A percentile compares a stretch with the other conserved stretches of the same genome.
Conservation (phyloP, 768 basidiomycete genomes). For the Termitomyces sp. region DNA sequence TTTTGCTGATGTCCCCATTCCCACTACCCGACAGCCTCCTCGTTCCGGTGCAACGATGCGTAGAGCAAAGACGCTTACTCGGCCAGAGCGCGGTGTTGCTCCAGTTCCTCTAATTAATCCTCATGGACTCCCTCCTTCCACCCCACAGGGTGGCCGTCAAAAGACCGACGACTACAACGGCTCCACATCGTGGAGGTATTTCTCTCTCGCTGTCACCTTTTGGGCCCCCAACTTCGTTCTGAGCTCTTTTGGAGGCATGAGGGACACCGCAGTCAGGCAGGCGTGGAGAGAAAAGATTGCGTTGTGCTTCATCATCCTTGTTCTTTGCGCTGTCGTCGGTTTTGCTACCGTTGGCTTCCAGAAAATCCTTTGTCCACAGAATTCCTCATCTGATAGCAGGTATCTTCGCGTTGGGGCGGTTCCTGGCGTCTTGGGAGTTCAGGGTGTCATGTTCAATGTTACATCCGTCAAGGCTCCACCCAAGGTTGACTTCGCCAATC, state of each 20-base stretch:
- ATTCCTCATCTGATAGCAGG: slow-evolving; percentile 33
- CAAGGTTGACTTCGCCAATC: slow-evolving; percentile 52
- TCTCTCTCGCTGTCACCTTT: slow-evolving; percentile 75
- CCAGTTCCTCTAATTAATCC: slow-evolving; percentile 94
- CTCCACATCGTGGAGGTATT: slow-evolving; percentile 72
- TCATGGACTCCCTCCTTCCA: slow-evolving; percentile 37
- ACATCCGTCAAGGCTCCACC: slow-evolving; percentile 45
- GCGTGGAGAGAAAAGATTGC: slow-evolving; percentile 99
- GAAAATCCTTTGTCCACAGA: slow-evolving; percentile 81
- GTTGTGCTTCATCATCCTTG: slow-evolving; percentile 78
- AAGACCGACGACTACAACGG: slow-evolving; percentile 34
- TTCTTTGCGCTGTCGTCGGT: slow-evolving; percentile 77
- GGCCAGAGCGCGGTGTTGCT: slow-evolving; percentile 92
- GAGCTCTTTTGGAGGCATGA: slow-evolving; percentile 70
- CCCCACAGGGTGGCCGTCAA: slow-evolving; percentile 24
- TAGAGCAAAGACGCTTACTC: slow-evolving; percentile 92
- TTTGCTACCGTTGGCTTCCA: slow-evolving; percentile 95
- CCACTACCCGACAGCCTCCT: slow-evolving; percentile 53
- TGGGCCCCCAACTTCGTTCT: slow-evolving; percentile 87
- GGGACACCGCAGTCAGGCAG: slow-evolving; percentile 70
- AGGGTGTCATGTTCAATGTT: slow-evolving; percentile 75
- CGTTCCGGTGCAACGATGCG: slow-evolving; percentile 59
- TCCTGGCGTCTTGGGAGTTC: slow-evolving; percentile 65
- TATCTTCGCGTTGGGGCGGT: slow-evolving; percentile 54
- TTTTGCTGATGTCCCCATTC: slow-evolving; percentile 62